Evolutionary conservation across 352 stramenopile genomes (phyloP).

Genomic region (Globisporangium mamillatum): DNA sequence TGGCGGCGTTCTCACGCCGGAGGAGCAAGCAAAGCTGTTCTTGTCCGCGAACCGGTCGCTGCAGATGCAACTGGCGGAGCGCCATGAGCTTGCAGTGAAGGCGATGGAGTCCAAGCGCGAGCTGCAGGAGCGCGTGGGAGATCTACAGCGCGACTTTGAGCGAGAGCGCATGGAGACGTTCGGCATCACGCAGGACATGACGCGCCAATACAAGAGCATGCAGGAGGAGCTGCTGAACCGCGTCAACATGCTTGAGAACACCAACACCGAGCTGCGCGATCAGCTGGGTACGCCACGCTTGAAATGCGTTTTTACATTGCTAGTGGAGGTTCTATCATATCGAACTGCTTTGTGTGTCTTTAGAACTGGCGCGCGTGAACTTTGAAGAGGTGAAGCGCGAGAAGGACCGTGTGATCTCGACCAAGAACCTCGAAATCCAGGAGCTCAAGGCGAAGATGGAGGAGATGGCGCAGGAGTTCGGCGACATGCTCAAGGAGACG

Average conservation of each 20-base stretch:
- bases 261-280: slow-evolving; percentile 91
- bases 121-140: slow-evolving; percentile 72
- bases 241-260: slow-evolving; percentile 87
- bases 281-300: slow-evolving; percentile 59
- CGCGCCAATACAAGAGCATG: slow-evolving; percentile 97
- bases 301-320: not conserved
- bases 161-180: slow-evolving; percentile 84
- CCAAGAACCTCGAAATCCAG: slow-evolving; percentile 90
- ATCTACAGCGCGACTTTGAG: slow-evolving; percentile 88
- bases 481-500: slow-evolving; percentile 94
- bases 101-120: slow-evolving; percentile 89
- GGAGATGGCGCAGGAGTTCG: slow-evolving; percentile 93
- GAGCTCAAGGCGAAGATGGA: slow-evolving; percentile 93
- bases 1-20: slow-evolving; percentile 64
- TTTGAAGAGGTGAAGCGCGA: slow-evolving; percentile 90
- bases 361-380: slow-evolving; percentile 80
- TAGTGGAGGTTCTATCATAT: not conserved
- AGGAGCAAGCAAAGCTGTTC: slow-evolving; percentile 86
- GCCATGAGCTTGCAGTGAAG: slow-evolving; percentile 81
- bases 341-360: not conserved
- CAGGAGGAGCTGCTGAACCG: slow-evolving; percentile 90
- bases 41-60: slow-evolving; percentile 80
- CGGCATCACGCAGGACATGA: slow-evolving; percentile 95
- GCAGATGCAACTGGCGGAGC: slow-evolving; percentile 88
- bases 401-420: slow-evolving; percentile 87